phyloP scores from a whole-genome alignment of 352 stramenopile genomes.

The Pythium sukuiense region DNA sequence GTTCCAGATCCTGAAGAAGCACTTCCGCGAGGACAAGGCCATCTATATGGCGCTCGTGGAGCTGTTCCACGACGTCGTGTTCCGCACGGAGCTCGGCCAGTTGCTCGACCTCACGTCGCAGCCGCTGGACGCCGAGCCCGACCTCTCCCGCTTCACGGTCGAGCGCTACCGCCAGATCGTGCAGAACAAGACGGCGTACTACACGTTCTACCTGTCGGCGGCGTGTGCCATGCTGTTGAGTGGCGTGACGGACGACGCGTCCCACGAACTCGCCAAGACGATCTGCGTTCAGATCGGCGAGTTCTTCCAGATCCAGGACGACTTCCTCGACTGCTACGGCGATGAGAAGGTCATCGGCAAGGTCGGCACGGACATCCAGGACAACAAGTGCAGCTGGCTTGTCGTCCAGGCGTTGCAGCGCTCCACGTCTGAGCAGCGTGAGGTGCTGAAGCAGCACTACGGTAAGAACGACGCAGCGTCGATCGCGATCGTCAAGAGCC shows the following conservation, averaged over 20 bases:
- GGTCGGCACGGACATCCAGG: conserved; percentile 98
- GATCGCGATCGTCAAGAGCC: conserved; percentile 89
- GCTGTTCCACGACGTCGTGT: conserved; percentile 95
- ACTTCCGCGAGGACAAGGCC: conserved; percentile 72
- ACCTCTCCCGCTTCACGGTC: conserved; percentile 93
- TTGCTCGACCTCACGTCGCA: conserved; percentile 91
- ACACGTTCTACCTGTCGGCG: conserved; percentile 98
- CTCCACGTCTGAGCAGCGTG: conserved; percentile 71
- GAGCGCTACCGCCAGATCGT: conserved; percentile 94
- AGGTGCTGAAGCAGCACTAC: conserved; percentile 92
- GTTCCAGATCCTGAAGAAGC: conserved; percentile 88
- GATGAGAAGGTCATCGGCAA: conserved; percentile 93
- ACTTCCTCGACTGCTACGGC: conserved; percentile 98
- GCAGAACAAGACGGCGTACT: conserved; percentile 99
- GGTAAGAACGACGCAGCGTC: conserved; percentile 78
- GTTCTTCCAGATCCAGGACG: conserved; percentile 99
- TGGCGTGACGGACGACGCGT: conserved; percentile 78
- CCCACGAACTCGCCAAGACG: conserved; percentile 86
- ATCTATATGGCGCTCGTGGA: conserved; percentile 95
- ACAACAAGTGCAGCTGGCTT: conserved; percentile 99
- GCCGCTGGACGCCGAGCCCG: conserved; percentile 70
- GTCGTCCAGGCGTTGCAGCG: conserved; percentile 93
- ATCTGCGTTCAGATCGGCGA: conserved; percentile 97
- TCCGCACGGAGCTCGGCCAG: conserved; percentile 97
- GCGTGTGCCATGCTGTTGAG: conserved; percentile 90